Percentiles rank a stretch among this genome's conserved stretches.
These are phyloP conservation scores for Pseudovirgaria hyperparasitica DNA, from an alignment of 2,329 filamentous ascomycete species.

Conservation along the genomic window DNA sequence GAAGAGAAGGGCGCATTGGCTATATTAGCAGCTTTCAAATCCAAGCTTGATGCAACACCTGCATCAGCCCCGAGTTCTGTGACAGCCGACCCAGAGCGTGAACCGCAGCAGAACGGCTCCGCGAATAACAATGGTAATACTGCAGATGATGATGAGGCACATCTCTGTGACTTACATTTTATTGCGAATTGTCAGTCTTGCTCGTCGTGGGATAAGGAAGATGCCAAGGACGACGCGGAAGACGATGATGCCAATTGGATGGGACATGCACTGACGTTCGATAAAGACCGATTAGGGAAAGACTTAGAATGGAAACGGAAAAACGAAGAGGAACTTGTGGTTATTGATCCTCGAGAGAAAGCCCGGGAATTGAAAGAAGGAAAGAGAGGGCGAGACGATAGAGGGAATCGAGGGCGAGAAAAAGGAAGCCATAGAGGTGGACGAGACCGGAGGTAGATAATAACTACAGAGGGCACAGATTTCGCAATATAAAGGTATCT, in stretches of 20 bases:
- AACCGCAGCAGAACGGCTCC: conserved; percentile 15
- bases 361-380: conserved; percentile 53
- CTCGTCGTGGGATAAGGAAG: conserved; percentile 66
- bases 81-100: conserved; percentile 10
- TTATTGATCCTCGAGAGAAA: conserved; percentile 85
- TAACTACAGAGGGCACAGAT: no score
- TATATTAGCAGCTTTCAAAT: conserved; percentile 66
- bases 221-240: conserved; percentile 47
- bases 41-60: conserved; percentile 45
- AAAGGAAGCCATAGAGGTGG: background rate
- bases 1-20: conserved; percentile 46
- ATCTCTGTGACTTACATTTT: conserved; percentile 85
- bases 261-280: conserved; percentile 72
- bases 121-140: conserved; percentile 13
- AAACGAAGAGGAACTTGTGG: conserved; percentile 79
- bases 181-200: conserved; percentile 93
- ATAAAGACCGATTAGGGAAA: conserved; percentile 81
- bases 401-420: conserved; percentile 6
- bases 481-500: no score
- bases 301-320: conserved; percentile 81
- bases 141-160: conserved; percentile 22
- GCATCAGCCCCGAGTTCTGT: conserved; percentile 22
- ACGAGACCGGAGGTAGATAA: background rate
- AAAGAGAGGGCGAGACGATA: conserved; percentile 17
- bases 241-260: conserved; percentile 60